Conservation (phyloP, 73 alveolate species). For the Breviolum minutum region DNA sequence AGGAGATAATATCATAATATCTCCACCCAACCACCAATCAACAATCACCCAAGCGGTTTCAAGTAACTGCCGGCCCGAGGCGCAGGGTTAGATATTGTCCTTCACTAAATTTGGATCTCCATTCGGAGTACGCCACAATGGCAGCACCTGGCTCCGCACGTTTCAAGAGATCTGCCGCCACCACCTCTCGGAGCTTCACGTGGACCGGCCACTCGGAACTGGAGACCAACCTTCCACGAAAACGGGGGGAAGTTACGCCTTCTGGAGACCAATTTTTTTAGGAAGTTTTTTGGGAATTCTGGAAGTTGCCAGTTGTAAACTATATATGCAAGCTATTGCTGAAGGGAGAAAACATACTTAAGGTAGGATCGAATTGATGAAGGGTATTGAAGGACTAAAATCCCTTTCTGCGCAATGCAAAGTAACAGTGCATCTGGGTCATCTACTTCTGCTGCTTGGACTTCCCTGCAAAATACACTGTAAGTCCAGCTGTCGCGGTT, state of each 20-base stretch:
- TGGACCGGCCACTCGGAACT: slow-evolving; percentile 35
- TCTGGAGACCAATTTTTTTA: neutral
- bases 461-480: slow-evolving; percentile 81
- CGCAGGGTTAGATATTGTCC: slow-evolving; percentile 33
- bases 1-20: too few species aligned
- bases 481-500: slow-evolving; percentile 77
- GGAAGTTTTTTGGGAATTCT: too few species aligned
- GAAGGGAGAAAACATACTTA: neutral
- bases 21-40: too few species aligned
- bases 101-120: slow-evolving; percentile 85
- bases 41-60: neutral
- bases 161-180: neutral
- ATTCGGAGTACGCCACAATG: slow-evolving; percentile 62
- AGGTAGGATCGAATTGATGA: neutral
- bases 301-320: too few species aligned
- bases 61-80: neutral
- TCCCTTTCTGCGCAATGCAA: neutral
- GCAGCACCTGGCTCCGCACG: neutral
- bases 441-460: neutral
- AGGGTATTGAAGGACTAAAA: neutral
- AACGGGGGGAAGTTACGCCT: neutral
- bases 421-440: slow-evolving; percentile 36
- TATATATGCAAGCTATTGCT: too few species aligned
- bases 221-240: neutral
- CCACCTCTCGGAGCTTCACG: slow-evolving; percentile 56